Evolutionary conservation across 805 yeast species (phyloP).

Genomic region (Yarrowia alimentaria): DNA sequence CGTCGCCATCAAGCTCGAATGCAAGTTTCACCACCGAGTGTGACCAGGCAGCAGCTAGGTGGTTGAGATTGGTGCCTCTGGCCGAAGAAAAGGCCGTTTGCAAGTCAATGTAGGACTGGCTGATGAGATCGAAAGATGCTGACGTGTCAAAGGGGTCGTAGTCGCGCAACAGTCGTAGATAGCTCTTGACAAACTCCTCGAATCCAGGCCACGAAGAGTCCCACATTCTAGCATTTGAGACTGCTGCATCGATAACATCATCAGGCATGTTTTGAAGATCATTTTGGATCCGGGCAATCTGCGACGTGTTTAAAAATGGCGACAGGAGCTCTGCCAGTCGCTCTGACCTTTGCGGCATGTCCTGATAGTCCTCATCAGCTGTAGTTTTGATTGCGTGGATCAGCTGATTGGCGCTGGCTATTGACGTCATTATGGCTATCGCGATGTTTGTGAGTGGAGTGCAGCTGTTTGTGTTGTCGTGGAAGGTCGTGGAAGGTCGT

Average conservation of each 20-base stretch:
- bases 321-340: no score
- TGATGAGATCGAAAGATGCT: slow-evolving; percentile 53
- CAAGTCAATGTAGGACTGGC: slow-evolving; percentile 46
- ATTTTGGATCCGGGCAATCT: neutral
- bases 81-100: slow-evolving; percentile 41
- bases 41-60: slow-evolving; percentile 28
- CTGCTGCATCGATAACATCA: neutral
- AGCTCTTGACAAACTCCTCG: slow-evolving; percentile 48
- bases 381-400: no score
- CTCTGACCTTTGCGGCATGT: no score
- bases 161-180: slow-evolving; percentile 49
- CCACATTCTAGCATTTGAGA: slow-evolving; percentile 39
- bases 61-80: slow-evolving; percentile 36
- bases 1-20: slow-evolving; percentile 29
- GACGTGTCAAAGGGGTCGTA: slow-evolving; percentile 53
- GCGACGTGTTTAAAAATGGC: no score
- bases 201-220: slow-evolving; percentile 51
- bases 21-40: slow-evolving; percentile 31
- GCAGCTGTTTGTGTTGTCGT: no score
- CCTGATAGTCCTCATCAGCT: no score
- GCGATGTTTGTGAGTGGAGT: no score
- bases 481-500: no score
- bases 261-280: neutral
- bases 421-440: no score
- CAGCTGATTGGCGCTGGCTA: no score